Conservation (phyloP, 768 basidiomycete genomes). For the Hypsizygus marmoreus region DNA sequence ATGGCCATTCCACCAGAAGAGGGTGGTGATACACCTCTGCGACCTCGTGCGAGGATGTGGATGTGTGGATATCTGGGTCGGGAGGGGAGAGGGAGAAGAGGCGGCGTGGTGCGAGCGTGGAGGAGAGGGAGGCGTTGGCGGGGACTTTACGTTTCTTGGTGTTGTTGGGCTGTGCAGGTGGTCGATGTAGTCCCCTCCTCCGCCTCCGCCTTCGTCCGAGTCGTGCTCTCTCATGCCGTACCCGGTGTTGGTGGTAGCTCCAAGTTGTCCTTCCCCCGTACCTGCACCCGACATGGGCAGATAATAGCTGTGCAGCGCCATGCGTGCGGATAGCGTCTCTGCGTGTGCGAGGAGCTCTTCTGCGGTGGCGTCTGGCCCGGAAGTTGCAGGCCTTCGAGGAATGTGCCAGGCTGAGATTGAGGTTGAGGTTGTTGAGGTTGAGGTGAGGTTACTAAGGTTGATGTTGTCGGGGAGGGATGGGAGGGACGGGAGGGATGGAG, state of each 20-base stretch:
- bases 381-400: slow-evolving; percentile 23
- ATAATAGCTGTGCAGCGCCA: slow-evolving; percentile 65
- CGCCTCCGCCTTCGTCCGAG: slow-evolving; percentile 9
- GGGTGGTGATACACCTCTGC: no score
- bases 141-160: slow-evolving; percentile 91
- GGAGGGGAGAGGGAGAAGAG: no score
- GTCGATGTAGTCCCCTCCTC: slow-evolving; percentile 52
- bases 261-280: slow-evolving; percentile 4
- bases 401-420: not conserved
- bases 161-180: slow-evolving; percentile 78
- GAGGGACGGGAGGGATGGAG: not conserved
- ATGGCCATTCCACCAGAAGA: no score
- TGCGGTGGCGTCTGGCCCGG: slow-evolving; percentile 49
- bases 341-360: slow-evolving; percentile 61
- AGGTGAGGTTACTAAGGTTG: no score
- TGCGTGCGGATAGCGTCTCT: slow-evolving; percentile 56
- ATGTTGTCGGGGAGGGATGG: not conserved
- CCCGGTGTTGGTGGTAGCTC: no score
- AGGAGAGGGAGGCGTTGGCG: slow-evolving; percentile 56
- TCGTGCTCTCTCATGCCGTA: not conserved
- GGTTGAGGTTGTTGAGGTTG: not conserved
- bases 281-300: slow-evolving; percentile 55
- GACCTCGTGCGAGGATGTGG: no score
- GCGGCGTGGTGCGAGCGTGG: slow-evolving; percentile 38
- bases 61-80: no score